Percentiles rank a stretch among this genome's conserved stretches.
phyloP scores from a whole-genome alignment of 352 stramenopile species.

The Elongisporangium senticosum region DNA sequence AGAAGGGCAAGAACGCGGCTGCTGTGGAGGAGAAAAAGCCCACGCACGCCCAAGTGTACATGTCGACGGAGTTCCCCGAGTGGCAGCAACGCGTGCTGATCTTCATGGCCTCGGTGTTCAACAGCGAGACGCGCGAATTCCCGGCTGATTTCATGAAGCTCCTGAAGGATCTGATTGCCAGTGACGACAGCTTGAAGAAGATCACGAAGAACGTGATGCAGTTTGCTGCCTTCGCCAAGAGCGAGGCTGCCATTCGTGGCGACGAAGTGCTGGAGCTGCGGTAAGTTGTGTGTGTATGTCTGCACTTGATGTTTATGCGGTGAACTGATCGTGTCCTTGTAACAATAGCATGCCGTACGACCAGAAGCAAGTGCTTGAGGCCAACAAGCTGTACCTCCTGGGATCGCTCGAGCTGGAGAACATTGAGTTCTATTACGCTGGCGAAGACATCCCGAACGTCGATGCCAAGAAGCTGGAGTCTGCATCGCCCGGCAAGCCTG shows the following conservation, averaged over 20 bases:
- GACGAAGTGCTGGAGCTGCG: slow-evolving; percentile 90
- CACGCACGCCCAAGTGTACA: slow-evolving; percentile 82
- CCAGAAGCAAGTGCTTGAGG: slow-evolving; percentile 90
- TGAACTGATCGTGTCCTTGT: slow-evolving; percentile 6
- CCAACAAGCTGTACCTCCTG: slow-evolving; percentile 89
- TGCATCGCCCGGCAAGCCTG: slow-evolving; percentile 76
- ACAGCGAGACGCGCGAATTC: slow-evolving; percentile 63
- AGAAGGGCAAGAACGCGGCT: slow-evolving; percentile 89
- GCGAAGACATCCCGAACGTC: slow-evolving; percentile 59
- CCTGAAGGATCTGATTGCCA: slow-evolving; percentile 68
- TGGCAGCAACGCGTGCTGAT: slow-evolving; percentile 84
- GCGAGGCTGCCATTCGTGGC: slow-evolving; percentile 89
- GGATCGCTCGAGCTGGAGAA: slow-evolving; percentile 87
- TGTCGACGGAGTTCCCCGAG: slow-evolving; percentile 77
- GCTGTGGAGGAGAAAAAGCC: slow-evolving; percentile 82
- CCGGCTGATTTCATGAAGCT: slow-evolving; percentile 84
- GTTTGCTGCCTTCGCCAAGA: slow-evolving; percentile 95
- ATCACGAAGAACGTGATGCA: slow-evolving; percentile 96
- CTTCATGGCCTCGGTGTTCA: slow-evolving; percentile 71
- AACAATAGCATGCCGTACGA: slow-evolving; percentile 89
- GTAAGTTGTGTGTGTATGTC: slow-evolving; percentile 19
- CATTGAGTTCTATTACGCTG: slow-evolving; percentile 80
- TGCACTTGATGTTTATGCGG: slow-evolving; percentile 6
- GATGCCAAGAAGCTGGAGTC: slow-evolving; percentile 84
- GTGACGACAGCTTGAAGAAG: slow-evolving; percentile 82